Conservation (phyloP, 345 rosid species). For the Hirschfeldia incana region DNA sequence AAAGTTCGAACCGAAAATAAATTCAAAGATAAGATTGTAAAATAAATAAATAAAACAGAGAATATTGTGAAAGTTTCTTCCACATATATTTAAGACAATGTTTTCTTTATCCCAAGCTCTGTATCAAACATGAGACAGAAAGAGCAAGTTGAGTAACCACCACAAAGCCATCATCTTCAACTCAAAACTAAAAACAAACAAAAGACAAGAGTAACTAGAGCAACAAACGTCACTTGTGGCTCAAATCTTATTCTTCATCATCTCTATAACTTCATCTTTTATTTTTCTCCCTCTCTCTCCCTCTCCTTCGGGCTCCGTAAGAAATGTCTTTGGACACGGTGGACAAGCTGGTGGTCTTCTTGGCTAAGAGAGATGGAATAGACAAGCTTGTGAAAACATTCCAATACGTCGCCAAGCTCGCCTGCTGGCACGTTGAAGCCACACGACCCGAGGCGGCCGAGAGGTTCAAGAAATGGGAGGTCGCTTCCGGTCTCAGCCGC, state of each 20-base stretch:
- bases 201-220: constrained; percentile 10
- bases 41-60: background rate
- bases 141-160: constrained; percentile 29
- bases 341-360: constrained; percentile 88
- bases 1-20: background rate
- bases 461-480: constrained; percentile 88
- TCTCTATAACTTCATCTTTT: constrained; percentile 12
- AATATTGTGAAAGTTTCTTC: constrained; percentile 19
- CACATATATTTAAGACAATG: constrained; percentile 10
- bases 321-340: constrained; percentile 54
- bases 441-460: constrained; percentile 53
- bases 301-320: constrained; percentile 37
- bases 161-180: constrained; percentile 36
- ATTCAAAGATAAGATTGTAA: background rate
- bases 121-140: constrained; percentile 20
- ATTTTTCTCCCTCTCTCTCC: background rate
- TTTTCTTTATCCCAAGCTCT: background rate
- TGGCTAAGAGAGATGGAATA: constrained; percentile 93
- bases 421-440: constrained; percentile 66
- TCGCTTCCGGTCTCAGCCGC: constrained; percentile 88
- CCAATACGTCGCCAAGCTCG: constrained; percentile 94
- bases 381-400: constrained; percentile 99
- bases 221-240: constrained; percentile 22
- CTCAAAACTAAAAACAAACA: constrained; percentile 29
- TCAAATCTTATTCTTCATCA: constrained; percentile 18